Evolutionary conservation across 208 protist species (phyloP), one percentile per base, ranked within the genome.

Genomic region (Trypanosoma cruzi): DNA sequence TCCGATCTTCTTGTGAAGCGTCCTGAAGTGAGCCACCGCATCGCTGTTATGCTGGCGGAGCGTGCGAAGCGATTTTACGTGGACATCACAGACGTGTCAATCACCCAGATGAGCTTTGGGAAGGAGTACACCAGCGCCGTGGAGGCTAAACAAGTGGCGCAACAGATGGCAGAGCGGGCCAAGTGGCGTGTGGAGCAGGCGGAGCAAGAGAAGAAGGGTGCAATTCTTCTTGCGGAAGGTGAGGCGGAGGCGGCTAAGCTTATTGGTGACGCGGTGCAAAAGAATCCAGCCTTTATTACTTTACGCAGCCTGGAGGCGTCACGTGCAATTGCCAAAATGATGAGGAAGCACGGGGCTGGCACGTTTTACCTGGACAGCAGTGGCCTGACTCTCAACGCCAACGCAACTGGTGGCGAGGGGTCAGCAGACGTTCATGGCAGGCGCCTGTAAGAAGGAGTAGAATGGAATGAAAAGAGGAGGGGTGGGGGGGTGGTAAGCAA

Each of bases 71-170:
- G 98, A 42, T 99, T 99, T 79, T 69, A 98, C 76, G 94, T 99
- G 71, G 88, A 98, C 28, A 95, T 99, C 53, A 98, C 98, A 42
- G 98, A 99, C 78, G 98, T 99, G 16, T 98, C 98, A 42, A 99
- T 99, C 68, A 97, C 96, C 2, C 92, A 98, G 73, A 96, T 99
- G 85, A 97, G 89, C 69, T 99, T 99, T 64, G 92, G 95, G 26
- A 95, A 93, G 58, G 96, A 99, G 76, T 99, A 98, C 79, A 98
- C 95, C 22, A 81, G 81, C 54, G 96, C 97, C 32, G 95, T 99
- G 66, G 97, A 99, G 84, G 78, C 88, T 59, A 99, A 99, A 81
- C 97, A 99, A 81, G 92, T 99, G 57, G 97, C 96, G 1, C 95
- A 99, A 85, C 97, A 99, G 82, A 97, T 97, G 82, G 96, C 97